Conservation (phyloP, 345 rosid genomes). For the Pugionium cornutum region DNA sequence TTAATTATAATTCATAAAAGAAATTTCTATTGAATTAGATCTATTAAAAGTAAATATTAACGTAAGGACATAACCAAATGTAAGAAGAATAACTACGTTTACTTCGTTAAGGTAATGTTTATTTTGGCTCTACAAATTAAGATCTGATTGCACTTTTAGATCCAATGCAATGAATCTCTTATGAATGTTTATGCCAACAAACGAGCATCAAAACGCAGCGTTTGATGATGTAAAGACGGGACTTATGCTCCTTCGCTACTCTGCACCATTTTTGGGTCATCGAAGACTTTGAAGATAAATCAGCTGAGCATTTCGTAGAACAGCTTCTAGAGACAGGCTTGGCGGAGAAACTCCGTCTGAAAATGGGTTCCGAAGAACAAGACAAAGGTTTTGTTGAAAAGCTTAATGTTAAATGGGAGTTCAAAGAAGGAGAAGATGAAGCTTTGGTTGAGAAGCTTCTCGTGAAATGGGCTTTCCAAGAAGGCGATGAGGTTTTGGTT, state of each 20-base stretch:
- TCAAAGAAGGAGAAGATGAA: too few relatives aligned
- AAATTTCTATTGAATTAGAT: too few relatives aligned
- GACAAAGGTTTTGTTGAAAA: conserved; percentile 35
- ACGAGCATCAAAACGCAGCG: conserved; percentile 95
- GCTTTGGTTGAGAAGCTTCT: too few relatives aligned
- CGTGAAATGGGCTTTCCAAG: too few relatives aligned
- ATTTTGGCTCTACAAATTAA: too few relatives aligned
- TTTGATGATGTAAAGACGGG: conserved; percentile 84
- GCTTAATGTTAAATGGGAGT: background rate
- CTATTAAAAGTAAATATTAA: too few relatives aligned
- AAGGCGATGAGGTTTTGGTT: too few relatives aligned
- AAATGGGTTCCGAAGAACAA: conserved; percentile 46
- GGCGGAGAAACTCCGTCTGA: conserved; percentile 69
- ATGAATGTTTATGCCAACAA: conserved; percentile 91
- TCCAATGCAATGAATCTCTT: background rate
- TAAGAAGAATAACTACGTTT: too few relatives aligned
- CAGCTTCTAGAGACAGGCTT: conserved; percentile 56
- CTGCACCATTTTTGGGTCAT: conserved; percentile 66
- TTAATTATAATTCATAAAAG: too few relatives aligned
- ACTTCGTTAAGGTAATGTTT: too few relatives aligned
- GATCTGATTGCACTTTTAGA: too few relatives aligned
- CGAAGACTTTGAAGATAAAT: conserved; percentile 47
- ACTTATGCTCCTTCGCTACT: conserved; percentile 90
- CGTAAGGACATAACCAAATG: too few relatives aligned
- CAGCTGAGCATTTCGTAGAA: conserved; percentile 45